Conservation (phyloP, 1,139 yeast genomes). For the Yamadazyma aaseri region DNA sequence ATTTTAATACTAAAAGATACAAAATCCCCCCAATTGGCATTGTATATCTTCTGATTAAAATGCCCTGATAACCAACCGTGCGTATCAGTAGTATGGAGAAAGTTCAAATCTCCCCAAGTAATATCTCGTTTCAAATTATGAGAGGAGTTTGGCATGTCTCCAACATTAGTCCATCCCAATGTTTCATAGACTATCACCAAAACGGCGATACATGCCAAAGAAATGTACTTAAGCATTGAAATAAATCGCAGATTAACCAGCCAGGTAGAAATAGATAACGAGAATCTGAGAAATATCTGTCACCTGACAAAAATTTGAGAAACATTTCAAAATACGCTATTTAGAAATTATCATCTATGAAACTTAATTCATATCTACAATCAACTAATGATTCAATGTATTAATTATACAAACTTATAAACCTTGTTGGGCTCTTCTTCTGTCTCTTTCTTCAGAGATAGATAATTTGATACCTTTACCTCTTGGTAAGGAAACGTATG, state of each 20-base stretch:
- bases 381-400: conserved; percentile 1
- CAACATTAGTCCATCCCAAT: not conserved
- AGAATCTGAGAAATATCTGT: no score
- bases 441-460: conserved; percentile 99
- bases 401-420: conserved; percentile 24
- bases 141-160: no score
- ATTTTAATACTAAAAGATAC: conserved; percentile 62
- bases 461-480: conserved; percentile 99
- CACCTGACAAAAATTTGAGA: no score
- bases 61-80: conserved; percentile 97
- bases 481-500: conserved; percentile 97
- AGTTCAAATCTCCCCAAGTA: conserved; percentile 70
- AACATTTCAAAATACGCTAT: no score
- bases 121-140: conserved; percentile 37
- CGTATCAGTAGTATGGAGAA: conserved; percentile 91
- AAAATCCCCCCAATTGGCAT: conserved; percentile 94
- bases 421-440: conserved; percentile 80
- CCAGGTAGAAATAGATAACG: not conserved
- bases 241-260: not conserved
- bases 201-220: not conserved
- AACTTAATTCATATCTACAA: not conserved
- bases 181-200: not conserved
- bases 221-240: not conserved
- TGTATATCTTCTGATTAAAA: conserved; percentile 65
- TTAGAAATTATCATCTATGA: no score